A percentile compares a stretch with the other conserved stretches of the same genome.
These are phyloP conservation scores for Annulohypoxylon bovei DNA, from an alignment of 495 filamentous ascomycete species.

Conservation along the genomic window DNA sequence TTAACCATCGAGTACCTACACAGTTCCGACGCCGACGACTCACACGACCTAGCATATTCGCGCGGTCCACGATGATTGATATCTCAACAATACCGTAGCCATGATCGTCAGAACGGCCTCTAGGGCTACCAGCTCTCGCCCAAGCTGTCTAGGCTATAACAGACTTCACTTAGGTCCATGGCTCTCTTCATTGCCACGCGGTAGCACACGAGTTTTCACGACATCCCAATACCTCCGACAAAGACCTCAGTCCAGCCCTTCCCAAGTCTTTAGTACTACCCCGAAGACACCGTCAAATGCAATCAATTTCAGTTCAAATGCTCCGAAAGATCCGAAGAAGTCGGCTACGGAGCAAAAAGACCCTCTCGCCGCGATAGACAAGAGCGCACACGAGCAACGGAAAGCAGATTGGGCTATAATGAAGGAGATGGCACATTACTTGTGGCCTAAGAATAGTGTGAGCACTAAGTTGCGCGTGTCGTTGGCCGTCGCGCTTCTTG, in stretches of 20 bases:
- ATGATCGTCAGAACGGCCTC: constrained; percentile 33
- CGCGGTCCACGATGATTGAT: constrained; percentile 21
- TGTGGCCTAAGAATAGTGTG: constrained; percentile 91
- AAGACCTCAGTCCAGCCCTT: constrained; percentile 4
- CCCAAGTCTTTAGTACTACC: background rate
- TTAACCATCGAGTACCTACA: background rate
- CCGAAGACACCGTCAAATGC: background rate
- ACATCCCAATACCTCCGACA: constrained; percentile 23
- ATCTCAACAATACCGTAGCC: background rate
- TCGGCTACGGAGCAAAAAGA: constrained; percentile 44
- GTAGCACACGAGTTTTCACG: constrained; percentile 21
- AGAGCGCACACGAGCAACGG: constrained; percentile 82
- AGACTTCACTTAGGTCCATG: constrained; percentile 27
- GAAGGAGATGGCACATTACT: constrained; percentile 93
- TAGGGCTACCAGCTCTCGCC: constrained; percentile 24
- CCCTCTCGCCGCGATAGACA: constrained; percentile 56
- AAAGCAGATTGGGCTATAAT: constrained; percentile 99
- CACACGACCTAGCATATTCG: background rate
- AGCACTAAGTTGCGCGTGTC: constrained; percentile 86
- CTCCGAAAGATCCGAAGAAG: constrained; percentile 26
- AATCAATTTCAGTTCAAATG: constrained; percentile 18
- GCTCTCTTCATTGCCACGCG: constrained; percentile 18
- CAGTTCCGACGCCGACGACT: background rate
- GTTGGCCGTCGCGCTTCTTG: constrained; percentile 78
- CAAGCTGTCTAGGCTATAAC: constrained; percentile 26